A percentile compares a stretch with the other conserved stretches of the same genome.
Conservation (phyloP, 257 asterid genomes). For the Osmanthus fragrans region DNA sequence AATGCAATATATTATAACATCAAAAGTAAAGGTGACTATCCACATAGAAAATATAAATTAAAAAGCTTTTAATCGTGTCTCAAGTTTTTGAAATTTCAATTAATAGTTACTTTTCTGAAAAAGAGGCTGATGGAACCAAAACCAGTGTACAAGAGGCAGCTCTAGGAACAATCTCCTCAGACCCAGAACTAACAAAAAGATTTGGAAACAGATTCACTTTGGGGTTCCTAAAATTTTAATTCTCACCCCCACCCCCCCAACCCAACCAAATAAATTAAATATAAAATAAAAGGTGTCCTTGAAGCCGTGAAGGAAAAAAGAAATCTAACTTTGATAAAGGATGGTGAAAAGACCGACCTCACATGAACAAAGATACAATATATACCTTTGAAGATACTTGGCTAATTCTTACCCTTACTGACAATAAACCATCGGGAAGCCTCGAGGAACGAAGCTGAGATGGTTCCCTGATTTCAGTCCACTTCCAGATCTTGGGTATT, state of each 20-base stretch:
- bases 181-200: not conserved
- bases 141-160: not conserved
- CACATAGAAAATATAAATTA: not conserved
- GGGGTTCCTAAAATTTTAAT: not conserved
- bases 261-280: no score
- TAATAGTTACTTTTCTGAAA: not conserved
- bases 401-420: conserved; percentile 46
- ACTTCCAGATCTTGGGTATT: conserved; percentile 55
- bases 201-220: not conserved
- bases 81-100: not conserved
- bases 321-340: not conserved
- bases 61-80: not conserved
- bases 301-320: no score
- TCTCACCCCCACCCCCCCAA: not conserved
- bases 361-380: not conserved
- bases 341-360: not conserved
- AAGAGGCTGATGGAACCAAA: not conserved
- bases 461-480: conserved; percentile 51
- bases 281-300: no score
- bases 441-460: conserved; percentile 52
- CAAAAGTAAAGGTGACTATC: not conserved
- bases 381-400: not conserved
- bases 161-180: not conserved
- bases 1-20: conserved; percentile 2
- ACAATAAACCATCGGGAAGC: conserved; percentile 56